Evolutionary conservation across 192 early-diverging fungal genomes (phyloP), one percentile per base, ranked within the genome.

Genomic region (Thoreauomyces humboldtii): DNA sequence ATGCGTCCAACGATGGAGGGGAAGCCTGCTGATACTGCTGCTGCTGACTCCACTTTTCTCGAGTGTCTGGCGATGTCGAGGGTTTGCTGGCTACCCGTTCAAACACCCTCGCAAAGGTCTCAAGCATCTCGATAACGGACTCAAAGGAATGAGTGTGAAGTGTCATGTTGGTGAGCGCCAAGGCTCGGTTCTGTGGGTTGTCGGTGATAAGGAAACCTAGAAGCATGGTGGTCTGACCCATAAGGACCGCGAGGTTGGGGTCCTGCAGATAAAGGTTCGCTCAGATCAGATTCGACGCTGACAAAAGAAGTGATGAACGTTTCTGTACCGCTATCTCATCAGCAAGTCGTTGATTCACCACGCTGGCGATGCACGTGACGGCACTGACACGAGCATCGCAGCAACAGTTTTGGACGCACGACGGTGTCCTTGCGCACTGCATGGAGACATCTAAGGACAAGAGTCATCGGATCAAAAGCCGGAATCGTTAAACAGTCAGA

Each of bases 311-410:
- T 50, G 48, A 50, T 50, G 15, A 50, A 25, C 24, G 15, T 25
- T 25, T 1, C n/a, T n/a, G n/a, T 57, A 57, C 55, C 22, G 27
- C 1, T 15, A 25, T 57, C 22, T 57, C 55, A 12, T n/a, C 32
- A 0, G 42, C 61, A 27, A 63, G 61, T 3, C 61, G 61, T 2
- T 63, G 47, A 37, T 63, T 63, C n/a, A 63, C 48, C 31, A 5
- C 17, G n/a, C 15, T 21, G 4, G 61, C 61, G 35, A 63, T 52
- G 61, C 47, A 63, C 19, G 15, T 11, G 28, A 63, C 33, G 4
- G 61, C 47, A 14, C 28, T 36, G 15, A 37, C n/a, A 15, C 61
- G 61, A 2, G 34, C 17, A 24, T 27, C 12, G 35, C 61, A 63
- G 17, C 12, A 19, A 34, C 61, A 63, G 17, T 15, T 12, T 27